Percentiles rank a stretch among this genome's conserved stretches.
Evolutionary conservation across 2,329 filamentous ascomycete genomes (phyloP).

Genomic region (Huntiella moniliformis): DNA sequence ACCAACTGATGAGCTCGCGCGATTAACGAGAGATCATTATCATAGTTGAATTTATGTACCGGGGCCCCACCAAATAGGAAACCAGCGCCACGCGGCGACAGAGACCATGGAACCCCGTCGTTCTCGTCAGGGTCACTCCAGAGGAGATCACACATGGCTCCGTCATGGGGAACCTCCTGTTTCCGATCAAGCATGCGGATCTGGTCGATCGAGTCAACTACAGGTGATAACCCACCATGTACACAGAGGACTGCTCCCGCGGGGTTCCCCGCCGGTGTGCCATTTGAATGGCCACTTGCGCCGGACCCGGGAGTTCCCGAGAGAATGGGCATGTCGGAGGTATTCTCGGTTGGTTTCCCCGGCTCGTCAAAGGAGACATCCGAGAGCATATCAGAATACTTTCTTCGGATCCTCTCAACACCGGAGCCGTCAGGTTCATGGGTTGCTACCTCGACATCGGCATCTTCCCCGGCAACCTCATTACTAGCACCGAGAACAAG

Average conservation of each 20-base stretch:
- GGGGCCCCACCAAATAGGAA: slow-evolving; percentile 94
- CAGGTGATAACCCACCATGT: slow-evolving; percentile 76
- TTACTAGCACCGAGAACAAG: slow-evolving; percentile 75
- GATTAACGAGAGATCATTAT: slow-evolving; percentile 80
- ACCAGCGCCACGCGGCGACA: slow-evolving; percentile 82
- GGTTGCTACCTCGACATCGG: slow-evolving; percentile 82
- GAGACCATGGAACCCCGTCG: slow-evolving; percentile 61
- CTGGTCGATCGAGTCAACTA: slow-evolving; percentile 88
- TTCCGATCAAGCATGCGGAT: slow-evolving; percentile 89
- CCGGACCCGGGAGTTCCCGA: slow-evolving; percentile 63
- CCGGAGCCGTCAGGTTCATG: slow-evolving; percentile 64
- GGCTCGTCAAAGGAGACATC: neutral
- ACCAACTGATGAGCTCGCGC: slow-evolving; percentile 92
- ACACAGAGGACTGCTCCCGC: slow-evolving; percentile 84
- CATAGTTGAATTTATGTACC: slow-evolving; percentile 87
- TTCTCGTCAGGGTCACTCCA: slow-evolving; percentile 99
- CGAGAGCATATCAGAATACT: neutral
- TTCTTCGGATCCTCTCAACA: slow-evolving; percentile 15
- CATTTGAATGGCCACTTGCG: slow-evolving; percentile 47
- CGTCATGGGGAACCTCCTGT: slow-evolving; percentile 95
- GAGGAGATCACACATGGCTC: slow-evolving; percentile 93
- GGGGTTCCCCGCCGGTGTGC: slow-evolving; percentile 43
- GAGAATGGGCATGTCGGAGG: slow-evolving; percentile 16
- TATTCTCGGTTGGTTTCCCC: slow-evolving; percentile 11
- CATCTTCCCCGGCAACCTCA: slow-evolving; percentile 38